These are phyloP conservation scores for Mycena alexandri DNA, from an alignment of 768 basidiomycete species.

Conservation along the genomic window DNA sequence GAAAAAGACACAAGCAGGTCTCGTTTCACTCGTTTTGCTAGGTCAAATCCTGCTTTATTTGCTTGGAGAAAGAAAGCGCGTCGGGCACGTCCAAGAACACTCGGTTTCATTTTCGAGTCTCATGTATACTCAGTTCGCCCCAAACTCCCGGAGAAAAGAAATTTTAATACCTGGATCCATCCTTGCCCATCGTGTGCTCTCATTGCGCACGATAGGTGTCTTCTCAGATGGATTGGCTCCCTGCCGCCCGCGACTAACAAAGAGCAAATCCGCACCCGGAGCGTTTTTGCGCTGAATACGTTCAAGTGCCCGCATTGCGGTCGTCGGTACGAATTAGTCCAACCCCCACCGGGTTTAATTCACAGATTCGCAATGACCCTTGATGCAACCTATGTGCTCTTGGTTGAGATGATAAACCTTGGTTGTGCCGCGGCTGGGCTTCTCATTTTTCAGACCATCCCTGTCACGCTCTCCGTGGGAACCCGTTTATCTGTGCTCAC, in stretches of 20 bases:
- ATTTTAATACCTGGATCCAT: constrained; percentile 24
- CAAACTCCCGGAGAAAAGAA: not conserved
- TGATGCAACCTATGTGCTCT: constrained; percentile 1
- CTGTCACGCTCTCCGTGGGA: constrained; percentile 13
- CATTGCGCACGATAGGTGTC: constrained; percentile 33
- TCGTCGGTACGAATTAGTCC: constrained; percentile 27
- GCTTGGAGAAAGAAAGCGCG: constrained; percentile 30
- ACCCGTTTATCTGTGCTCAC: constrained; percentile 10
- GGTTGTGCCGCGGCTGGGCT: constrained; percentile 15
- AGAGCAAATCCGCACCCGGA: not conserved
- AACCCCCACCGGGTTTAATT: not conserved
- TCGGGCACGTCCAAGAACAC: not conserved
- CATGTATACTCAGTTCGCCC: not conserved
- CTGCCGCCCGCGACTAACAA: constrained; percentile 11
- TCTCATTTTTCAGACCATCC: constrained; percentile 17
- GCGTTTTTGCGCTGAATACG: constrained; percentile 21
- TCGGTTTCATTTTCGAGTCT: not conserved
- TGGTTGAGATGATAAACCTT: constrained; percentile 9
- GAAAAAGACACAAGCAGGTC: not conserved
- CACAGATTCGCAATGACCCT: constrained; percentile 8
- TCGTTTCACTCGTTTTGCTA: not conserved
- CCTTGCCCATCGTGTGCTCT: constrained; percentile 34
- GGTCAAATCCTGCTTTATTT: constrained; percentile 37
- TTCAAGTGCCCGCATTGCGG: constrained; percentile 31
- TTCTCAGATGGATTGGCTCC: constrained; percentile 29